Evolutionary conservation across 2,329 filamentous ascomycete species (phyloP), one percentile per base, ranked within the genome.

Genomic region (Xylaria sp.): DNA sequence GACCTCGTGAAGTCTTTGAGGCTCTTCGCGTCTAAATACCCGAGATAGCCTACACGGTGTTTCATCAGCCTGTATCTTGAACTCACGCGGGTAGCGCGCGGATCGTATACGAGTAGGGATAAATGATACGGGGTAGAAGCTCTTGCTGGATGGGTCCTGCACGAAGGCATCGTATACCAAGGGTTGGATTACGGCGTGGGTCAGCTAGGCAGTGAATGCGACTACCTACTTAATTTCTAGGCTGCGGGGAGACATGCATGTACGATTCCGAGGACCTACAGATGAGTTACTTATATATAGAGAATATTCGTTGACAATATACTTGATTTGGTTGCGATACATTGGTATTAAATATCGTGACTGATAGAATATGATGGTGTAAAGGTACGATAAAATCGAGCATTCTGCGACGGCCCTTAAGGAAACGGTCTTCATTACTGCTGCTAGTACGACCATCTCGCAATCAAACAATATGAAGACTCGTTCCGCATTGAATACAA

Each of bases 401-500:
- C 66, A 97, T 92, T 79, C 11, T 11, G 33, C 33, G 96, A 77
- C 97, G 94, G 78, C 97, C 93, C 80, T 97, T 93, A 75, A 97
- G 97, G 79, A 97, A 96, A 2, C 91, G 91, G 63, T 91, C 89
- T 38, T 38, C 36, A 38, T 2, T 38, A 38, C 36, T 38, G 4
- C 36, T 10, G 4, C 36, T 13, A 38, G 36, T 38, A 4, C 36
- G 36, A 5, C 10, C 0, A 5, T 38, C 11, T 38, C 11, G 11
- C 10, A 13, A 10, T 38, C 36, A 13, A 36, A 11, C 11, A 38
- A 13, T 13, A 2, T 66, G 82, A 87, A 83, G 66, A 87, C 86
- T 69, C 85, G 85, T 80, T 91, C 89, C 82, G 91, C 90, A 44
- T 87, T 87, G 56, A 88, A 89, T 31, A 86, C 83, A 26, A 88